These are phyloP conservation scores for Globisporangium orthogonon DNA, from an alignment of 352 stramenopile species.

Conservation along the genomic window DNA sequence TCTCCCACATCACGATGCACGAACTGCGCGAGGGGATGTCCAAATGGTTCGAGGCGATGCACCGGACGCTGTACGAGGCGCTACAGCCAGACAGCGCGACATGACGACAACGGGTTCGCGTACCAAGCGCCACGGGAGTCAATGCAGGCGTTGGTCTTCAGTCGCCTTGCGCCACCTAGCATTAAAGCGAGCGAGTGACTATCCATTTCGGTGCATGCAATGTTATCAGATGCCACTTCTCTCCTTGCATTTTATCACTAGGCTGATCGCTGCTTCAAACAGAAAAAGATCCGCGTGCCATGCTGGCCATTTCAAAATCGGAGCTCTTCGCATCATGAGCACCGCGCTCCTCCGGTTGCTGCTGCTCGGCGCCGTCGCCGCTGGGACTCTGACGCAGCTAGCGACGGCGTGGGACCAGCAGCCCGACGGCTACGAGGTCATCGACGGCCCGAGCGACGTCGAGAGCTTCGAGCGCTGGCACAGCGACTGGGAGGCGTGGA, in stretches of 20 bases:
- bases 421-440: conserved; percentile 77
- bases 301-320: neutral
- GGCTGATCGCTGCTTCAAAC: neutral
- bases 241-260: neutral
- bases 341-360: neutral
- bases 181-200: neutral
- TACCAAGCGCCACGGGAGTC: no score
- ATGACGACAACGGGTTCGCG: neutral
- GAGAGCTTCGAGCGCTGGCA: conserved; percentile 43
- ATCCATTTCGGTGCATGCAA: no score
- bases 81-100: neutral
- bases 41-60: conserved; percentile 7
- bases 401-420: conserved; percentile 53
- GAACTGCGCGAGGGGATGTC: conserved; percentile 4
- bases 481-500: conserved; percentile 52
- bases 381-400: neutral
- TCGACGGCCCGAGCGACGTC: conserved; percentile 39
- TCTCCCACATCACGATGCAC: conserved; percentile 6
- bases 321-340: neutral
- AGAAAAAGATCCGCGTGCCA: neutral
- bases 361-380: neutral
- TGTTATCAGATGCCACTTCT: neutral
- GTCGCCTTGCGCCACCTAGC: neutral
- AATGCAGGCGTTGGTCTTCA: neutral
- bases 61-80: conserved; percentile 1